A percentile compares a stretch with the other conserved stretches of the same genome.
Evolutionary conservation across 169 alveolate genomes (phyloP).

Genomic region (Cryptosporidium andersoni): DNA sequence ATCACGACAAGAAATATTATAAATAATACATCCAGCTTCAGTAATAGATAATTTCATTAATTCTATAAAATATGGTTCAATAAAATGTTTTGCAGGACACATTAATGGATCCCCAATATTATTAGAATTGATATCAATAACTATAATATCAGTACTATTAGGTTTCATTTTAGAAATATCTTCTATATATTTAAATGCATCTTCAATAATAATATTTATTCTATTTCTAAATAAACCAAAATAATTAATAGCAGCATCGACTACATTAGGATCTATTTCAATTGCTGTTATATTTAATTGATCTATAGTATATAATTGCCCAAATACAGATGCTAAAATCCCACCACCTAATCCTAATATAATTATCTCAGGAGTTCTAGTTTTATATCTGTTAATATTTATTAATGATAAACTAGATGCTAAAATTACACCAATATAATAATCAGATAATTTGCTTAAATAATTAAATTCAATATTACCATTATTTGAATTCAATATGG

Average conservation of each 20-base stretch:
- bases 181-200: constrained; percentile 31
- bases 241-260: constrained; percentile 16
- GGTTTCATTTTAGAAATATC: background rate
- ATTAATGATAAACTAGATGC: constrained; percentile 5
- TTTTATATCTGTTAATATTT: background rate
- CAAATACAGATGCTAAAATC: constrained; percentile 16
- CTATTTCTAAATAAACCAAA: constrained; percentile 23
- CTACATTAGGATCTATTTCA: constrained; percentile 43
- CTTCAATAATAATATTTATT: constrained; percentile 18
- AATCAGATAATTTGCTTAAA: constrained; percentile 20
- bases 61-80: constrained; percentile 15
- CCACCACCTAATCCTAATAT: constrained; percentile 69
- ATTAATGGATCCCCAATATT: constrained; percentile 50
- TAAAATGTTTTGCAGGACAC: constrained; percentile 58
- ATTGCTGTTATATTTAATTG: constrained; percentile 17
- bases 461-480: constrained; percentile 5
- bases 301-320: constrained; percentile 1
- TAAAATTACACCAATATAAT: constrained; percentile 45
- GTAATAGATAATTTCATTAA: background rate
- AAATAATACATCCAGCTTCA: constrained; percentile 29
- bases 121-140: constrained; percentile 49
- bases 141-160: constrained; percentile 29
- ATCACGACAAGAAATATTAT: constrained; percentile 56
- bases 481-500: background rate
- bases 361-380: background rate